These are phyloP conservation scores for Candida gorgasii DNA, from an alignment of 805 yeast species.

Conservation along the genomic window DNA sequence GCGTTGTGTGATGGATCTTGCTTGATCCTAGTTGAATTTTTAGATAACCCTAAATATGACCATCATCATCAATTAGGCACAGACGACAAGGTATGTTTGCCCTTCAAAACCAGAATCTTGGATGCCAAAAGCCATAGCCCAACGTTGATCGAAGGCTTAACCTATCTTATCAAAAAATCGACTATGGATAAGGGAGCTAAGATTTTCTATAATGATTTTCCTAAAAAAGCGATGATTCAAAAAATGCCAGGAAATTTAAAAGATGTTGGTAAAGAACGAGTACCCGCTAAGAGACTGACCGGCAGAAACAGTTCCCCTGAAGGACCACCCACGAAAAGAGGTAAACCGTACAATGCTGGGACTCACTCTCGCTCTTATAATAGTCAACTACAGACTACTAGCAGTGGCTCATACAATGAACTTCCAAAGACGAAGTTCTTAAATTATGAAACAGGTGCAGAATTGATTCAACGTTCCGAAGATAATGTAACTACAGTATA, in stretches of 20 bases:
- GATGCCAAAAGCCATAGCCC: background rate
- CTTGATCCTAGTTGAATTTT: background rate
- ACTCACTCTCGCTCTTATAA: background rate
- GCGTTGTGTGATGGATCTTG: background rate
- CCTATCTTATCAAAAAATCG: background rate
- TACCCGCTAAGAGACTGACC: background rate
- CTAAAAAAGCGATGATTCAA: background rate
- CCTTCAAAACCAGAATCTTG: background rate
- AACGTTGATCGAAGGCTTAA: background rate
- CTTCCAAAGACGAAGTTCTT: background rate
- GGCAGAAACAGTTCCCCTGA: background rate
- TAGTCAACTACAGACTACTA: background rate
- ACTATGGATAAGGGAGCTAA: background rate
- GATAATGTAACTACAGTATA: background rate
- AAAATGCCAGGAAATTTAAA: background rate
- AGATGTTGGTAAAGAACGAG: too few relatives aligned
- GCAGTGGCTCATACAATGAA: background rate
- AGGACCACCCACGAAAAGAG: background rate
- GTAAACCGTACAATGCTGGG: background rate
- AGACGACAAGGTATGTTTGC: too few relatives aligned
- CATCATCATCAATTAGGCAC: background rate
- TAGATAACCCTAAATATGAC: background rate
- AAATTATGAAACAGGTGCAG: slow-evolving; percentile 1
- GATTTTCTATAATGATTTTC: background rate
- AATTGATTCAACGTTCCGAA: slow-evolving; percentile 1